Evolutionary conservation across 805 yeast species (phyloP), one percentile per base, ranked within the genome.

Genomic region (Barnettozyma wickerhamii): DNA sequence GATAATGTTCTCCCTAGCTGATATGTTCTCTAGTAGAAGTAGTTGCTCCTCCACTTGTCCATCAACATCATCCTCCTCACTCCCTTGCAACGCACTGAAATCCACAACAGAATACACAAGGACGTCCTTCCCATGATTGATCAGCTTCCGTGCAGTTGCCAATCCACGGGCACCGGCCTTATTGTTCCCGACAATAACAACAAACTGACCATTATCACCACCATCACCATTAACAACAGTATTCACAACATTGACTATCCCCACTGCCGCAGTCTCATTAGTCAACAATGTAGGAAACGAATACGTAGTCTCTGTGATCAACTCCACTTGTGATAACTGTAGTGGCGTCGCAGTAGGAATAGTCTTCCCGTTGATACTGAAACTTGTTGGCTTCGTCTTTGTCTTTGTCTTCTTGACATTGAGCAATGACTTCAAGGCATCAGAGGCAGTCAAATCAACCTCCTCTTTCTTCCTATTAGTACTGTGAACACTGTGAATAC

Each of bases 141-240:
- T 65, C 38, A 90, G 69, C 50, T 84, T 89, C 47, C 95, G 75
- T 0, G 89, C 95, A 0, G 90, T 71, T 0, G 89, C 86, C 40
- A 87, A 63, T 0, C 90, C 89, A 42, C 87, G 67, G 6, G 80
- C 72, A 18, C 95, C 95, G 18, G 91, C 72, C 41, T 81, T 68
- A 41, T 80, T 79, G 33, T 83, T 82, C n/a, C 95, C 93, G 4
- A 77, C 77, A 4, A 26, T 15, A 15, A 40, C 33, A 10, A 40
- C 9, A 12, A 40, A 18, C 12, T 23, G 26, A 12, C 26, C 26
- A 23, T 23, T 12, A 23, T n/a, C n/a, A n/a, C n/a, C n/a, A n/a
- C n/a, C n/a, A n/a, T n/a, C n/a, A 23, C 26, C 26, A 9, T 23
- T 20, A 88, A 65, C 2, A 83, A n/a, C n/a, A n/a, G n/a, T 63